Base-by-base conservation (phyloP, 106 monocot species). In the Dioscorea alata region DNA sequence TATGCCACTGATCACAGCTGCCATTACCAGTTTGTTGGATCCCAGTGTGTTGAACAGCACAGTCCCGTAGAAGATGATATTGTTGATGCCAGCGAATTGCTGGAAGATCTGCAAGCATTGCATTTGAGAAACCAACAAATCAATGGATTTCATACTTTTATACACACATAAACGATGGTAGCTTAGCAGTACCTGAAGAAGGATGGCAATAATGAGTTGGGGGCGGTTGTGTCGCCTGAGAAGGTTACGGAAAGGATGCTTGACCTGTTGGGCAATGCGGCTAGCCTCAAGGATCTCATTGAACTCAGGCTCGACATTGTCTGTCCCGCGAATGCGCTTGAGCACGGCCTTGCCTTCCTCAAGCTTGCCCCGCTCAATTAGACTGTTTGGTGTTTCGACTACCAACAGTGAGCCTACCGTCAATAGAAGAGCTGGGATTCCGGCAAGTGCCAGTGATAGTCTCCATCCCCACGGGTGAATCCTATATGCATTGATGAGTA, bases 161-260 rank as follows among this genome's bases (percentile, higher is more conserved):
- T 28, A 28, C 28, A 28, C 3, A 28, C 28, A 28, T 28, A 3
- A 28, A 28, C 28, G 2, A 28, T 28, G 3, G 28, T 28, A 28
- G 2, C 2, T 28, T 28, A 28, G 28, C 28, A 28, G 49, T 70
- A 75, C 79, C 78, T 90, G 92, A n/a, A 93, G 61, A 24, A 79
- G 50, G 42, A 85, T n/a, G 32, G 93, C 85, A 58, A 93, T 93
- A 60, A 84, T 72, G 42, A 93, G 84, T 72, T 78, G 93, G 2
- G 93, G 93, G 1, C 86, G 73, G 72, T 89, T 93, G 48, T 77
- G 79, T 18, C 86, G 83, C 58, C 56, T 54, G 33, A 93, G 89
- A 34, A 93, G 93, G 77, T 89, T 90, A 49, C 87, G 86, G 77
- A 90, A 94, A 2, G 94, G 94, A 75, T 90, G 87, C 80, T 94